Evolutionary conservation across 2,329 filamentous ascomycete genomes (phyloP).

Genomic region (Aulographum hederae): DNA sequence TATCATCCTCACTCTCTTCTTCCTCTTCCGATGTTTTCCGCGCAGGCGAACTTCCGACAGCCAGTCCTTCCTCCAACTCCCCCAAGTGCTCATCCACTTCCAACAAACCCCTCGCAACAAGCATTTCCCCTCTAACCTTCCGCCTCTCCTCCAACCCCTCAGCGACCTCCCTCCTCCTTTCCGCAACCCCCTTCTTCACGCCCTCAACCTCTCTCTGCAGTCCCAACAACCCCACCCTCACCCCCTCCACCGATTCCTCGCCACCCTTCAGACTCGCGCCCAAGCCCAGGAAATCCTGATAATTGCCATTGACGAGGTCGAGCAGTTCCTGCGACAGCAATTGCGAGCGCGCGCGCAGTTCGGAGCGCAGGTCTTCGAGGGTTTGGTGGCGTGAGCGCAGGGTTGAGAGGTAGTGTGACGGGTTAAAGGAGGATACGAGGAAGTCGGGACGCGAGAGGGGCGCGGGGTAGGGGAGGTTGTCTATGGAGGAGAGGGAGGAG

Average conservation of each 20-base stretch:
- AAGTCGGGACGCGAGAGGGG: constrained; percentile 75
- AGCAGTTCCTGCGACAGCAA: constrained; percentile 72
- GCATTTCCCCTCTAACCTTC: constrained; percentile 43
- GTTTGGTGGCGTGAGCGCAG: constrained; percentile 66
- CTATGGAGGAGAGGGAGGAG: constrained; percentile 27
- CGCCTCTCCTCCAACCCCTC: constrained; percentile 47
- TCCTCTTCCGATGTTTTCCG: constrained; percentile 8
- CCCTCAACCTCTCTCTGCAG: constrained; percentile 70
- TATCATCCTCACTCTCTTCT: constrained; percentile 16
- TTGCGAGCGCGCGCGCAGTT: constrained; percentile 65
- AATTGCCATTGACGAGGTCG: constrained; percentile 89
- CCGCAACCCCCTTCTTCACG: constrained; percentile 46
- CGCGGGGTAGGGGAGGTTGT: constrained; percentile 68
- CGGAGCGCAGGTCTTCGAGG: constrained; percentile 76
- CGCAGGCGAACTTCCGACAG: constrained; percentile 24
- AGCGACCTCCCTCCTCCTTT: constrained; percentile 44
- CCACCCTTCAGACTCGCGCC: constrained; percentile 70
- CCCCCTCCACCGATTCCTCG: constrained; percentile 79
- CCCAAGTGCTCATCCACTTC: constrained; percentile 46
- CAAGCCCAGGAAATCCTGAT: constrained; percentile 73
- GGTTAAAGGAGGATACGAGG: constrained; percentile 57
- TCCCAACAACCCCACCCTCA: constrained; percentile 69
- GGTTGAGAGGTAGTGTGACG: constrained; percentile 65
- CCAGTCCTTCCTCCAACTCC: constrained; percentile 44
- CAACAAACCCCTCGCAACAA: constrained; percentile 41